Base-by-base conservation (phyloP, 345 rosid species). In the Rhodamnia rubescens region DNA sequence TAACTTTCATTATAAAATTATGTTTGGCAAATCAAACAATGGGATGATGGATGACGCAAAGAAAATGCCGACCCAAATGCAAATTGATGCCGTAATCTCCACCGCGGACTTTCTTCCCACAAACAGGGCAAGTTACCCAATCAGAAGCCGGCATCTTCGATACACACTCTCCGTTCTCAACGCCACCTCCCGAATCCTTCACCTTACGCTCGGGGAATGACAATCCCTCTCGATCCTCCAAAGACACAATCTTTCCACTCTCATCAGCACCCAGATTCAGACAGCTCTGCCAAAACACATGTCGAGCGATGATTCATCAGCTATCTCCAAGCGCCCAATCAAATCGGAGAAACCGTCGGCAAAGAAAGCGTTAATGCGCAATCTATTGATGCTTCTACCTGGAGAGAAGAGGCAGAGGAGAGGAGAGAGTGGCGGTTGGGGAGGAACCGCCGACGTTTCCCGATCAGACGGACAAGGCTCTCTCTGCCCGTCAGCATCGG, bases 391-490 rank as follows among this genome's bases (percentile, higher is more conserved):
- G 53, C 11, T 14, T 11, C 58, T 86, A 90, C 94, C 92, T 87
- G 93, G 87, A 88, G 47, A 26, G 50, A 22, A 42, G 85, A 82
- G 26, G 91, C 88, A 29, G 86, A 55, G 84, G 94, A 91, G 84
- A 94, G 92, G 80, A 93, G 89, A 57, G 86, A 85, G n/a, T 91
- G 88, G 53, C 90, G 92, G 75, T 92, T 91, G 81, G 95, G 95
- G 40, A 95, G 97, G 85, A 81, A 92, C 53, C 93, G 92, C 80
- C 98, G 91, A 61, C 98, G 95, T 82, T 92, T 94, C 8, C 98
- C 98, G 50, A 95, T 91, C 85, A 97, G 90, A 54, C 95, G 91
- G 83, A 90, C 83, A 86, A 96, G 88, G 88, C 98, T 96, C 56
- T 94, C 95, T 82, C 91, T 91, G 74, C 98, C 99, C 26, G 89